Base-by-base conservation (phyloP, 2,329 filamentous ascomycete species). In the Sporothrix pallida region DNA sequence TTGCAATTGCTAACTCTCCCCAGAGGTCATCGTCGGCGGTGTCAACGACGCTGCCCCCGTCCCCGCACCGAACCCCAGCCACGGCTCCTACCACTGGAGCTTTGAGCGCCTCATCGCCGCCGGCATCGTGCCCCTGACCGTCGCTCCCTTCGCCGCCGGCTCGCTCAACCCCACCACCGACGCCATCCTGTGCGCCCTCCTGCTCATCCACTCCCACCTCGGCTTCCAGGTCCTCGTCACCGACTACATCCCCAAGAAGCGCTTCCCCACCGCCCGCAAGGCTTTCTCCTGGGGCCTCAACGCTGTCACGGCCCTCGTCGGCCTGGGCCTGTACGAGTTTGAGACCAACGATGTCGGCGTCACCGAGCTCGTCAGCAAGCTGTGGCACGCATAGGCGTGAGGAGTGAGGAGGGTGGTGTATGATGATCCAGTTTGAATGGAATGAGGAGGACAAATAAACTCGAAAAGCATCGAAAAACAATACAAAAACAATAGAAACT, bases 71-170 rank as follows among this genome's bases (percentile, higher is more conserved):
- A 89, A 88, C 78, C 90, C 95, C 58, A 86, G 90, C 73, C 93
- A 99, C 85, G 96, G 96, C 79, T 97, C 93, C 83, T 99, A 98
- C 87, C 96, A 99, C 89, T 99, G 96, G 96, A 93, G 92, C 75
- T 97, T 97, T 80, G 96, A 99, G 87, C 94, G 93, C 81, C 82
- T 94, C 73, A 85, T 98, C 78, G 91, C 94, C 73, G 91, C 89
- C 73, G 92, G 90, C 73, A 89, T 99, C 75, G 86, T 99, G 75
- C 97, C 96, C 70, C 87, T 99, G 77, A 94, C 92, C 76, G 87
- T 98, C 77, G 92, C 94, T 54, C 96, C 96, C 76, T 99, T 99
- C 84, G 95, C 95, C 75, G 91, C 93, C 75, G 95, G 95, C 80
- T 93, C 93, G 54, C 87, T 98, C 77, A 97, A 97, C 89, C 96